Evolutionary conservation across 73 alveolate species (phyloP).

Genomic region (Paramecium octaurelia): DNA sequence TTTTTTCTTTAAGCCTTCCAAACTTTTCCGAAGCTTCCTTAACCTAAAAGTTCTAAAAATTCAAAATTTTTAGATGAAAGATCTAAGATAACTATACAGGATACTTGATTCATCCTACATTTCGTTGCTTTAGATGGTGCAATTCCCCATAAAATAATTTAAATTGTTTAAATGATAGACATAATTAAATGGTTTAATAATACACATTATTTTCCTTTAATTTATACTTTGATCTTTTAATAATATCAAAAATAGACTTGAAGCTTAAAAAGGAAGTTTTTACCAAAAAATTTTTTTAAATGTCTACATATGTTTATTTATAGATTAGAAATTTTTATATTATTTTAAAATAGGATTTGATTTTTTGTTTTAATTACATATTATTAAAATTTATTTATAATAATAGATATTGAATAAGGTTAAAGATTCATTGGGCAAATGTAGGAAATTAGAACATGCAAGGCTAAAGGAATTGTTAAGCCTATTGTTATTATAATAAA

Average conservation of each 20-base stretch:
- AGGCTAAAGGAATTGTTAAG: not conserved
- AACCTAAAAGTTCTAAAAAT: conserved; percentile 17
- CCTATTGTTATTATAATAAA: not conserved
- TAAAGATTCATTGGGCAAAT: not conserved
- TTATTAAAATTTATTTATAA: not conserved
- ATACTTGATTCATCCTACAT: not conserved
- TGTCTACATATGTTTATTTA: not conserved
- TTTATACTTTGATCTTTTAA: not conserved
- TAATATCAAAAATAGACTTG: not conserved
- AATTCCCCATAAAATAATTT: not conserved
- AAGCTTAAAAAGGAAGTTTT: too few relatives aligned
- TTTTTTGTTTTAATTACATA: not conserved
- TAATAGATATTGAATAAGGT: not conserved
- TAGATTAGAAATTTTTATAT: not conserved
- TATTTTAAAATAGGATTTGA: too few relatives aligned
- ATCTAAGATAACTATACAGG: not conserved
- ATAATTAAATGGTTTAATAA: not conserved
- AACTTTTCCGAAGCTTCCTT: conserved; percentile 64
- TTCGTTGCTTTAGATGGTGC: not conserved
- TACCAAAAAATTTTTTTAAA: too few relatives aligned
- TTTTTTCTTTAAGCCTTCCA: conserved; percentile 84
- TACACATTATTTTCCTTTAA: not conserved
- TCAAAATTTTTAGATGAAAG: not conserved
- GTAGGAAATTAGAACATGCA: not conserved
- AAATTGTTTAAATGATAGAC: not conserved